Percentiles rank a stretch among this genome's conserved stretches.
Conservation (phyloP, 352 stramenopile species). For the Peronospora destructor region DNA sequence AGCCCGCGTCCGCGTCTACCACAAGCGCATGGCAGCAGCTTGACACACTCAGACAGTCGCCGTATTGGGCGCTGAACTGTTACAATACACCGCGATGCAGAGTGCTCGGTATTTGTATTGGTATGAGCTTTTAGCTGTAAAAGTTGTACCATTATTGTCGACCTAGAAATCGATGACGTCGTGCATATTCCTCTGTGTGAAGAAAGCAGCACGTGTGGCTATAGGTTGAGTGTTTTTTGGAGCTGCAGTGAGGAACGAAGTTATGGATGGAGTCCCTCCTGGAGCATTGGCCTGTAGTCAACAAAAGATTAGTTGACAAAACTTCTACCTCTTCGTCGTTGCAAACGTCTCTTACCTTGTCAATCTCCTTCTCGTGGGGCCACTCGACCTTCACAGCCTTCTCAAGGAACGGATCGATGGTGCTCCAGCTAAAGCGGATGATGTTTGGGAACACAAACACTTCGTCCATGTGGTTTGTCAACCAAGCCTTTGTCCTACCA, state of each 20-base stretch:
- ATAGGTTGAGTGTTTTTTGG: constrained; percentile 22
- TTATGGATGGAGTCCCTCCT: constrained; percentile 67
- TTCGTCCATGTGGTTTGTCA: constrained; percentile 72
- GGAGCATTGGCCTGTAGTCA: constrained; percentile 42
- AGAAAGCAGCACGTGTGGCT: constrained; percentile 39
- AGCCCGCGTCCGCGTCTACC: too few species aligned
- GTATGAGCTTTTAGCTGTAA: neutral
- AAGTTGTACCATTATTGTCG: neutral
- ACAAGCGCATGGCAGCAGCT: too few species aligned
- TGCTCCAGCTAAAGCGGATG: constrained; percentile 90
- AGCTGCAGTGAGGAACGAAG: constrained; percentile 54
- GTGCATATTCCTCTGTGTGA: constrained; percentile 44
- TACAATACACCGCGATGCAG: too few species aligned
- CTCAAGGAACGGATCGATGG: constrained; percentile 48
- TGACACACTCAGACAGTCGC: too few species aligned
- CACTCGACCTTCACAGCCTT: constrained; percentile 61
- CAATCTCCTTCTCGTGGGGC: constrained; percentile 60
- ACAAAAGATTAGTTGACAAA: neutral
- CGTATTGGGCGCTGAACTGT: too few species aligned
- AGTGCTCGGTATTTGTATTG: too few species aligned
- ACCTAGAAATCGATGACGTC: constrained; percentile 64
- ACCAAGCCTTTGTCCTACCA: constrained; percentile 78
- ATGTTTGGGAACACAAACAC: constrained; percentile 91
- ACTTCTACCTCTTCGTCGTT: neutral
- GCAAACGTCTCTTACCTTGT: constrained; percentile 35